These are phyloP conservation scores for Solanum sitiens DNA, from an alignment of 257 asterid genomes.

Conservation along the genomic window DNA sequence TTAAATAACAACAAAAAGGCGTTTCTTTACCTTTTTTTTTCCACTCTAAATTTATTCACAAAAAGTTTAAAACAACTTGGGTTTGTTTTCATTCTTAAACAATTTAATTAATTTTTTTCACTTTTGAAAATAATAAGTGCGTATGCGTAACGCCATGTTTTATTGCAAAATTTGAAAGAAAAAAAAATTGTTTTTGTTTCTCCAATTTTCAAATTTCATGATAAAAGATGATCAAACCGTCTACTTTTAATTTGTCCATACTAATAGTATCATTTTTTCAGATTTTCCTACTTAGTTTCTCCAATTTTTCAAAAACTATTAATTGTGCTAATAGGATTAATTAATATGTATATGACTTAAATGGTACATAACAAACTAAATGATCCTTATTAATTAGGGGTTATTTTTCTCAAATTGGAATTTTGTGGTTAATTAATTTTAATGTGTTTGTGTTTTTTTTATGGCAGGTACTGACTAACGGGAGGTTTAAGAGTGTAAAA, in stretches of 20 bases:
- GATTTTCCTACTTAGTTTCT: background rate
- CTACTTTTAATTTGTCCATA: background rate
- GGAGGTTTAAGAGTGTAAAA: constrained; percentile 8
- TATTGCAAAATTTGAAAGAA: background rate
- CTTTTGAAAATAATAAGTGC: background rate
- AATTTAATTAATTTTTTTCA: too few species aligned
- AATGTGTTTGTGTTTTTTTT: background rate
- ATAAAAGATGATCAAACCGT: too few species aligned
- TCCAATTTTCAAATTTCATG: background rate
- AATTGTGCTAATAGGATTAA: background rate
- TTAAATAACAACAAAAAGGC: background rate
- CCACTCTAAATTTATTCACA: too few species aligned
- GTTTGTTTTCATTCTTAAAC: too few species aligned
- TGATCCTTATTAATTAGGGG: background rate
- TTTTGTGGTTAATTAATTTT: background rate
- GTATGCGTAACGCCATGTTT: background rate
- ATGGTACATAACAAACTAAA: background rate
- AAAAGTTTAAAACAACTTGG: background rate
- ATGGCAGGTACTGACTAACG: constrained; percentile 16
- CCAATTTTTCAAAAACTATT: background rate
- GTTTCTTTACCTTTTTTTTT: too few species aligned
- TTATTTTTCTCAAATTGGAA: background rate
- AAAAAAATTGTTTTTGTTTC: too few species aligned
- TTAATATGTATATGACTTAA: background rate
- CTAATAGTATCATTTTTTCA: background rate